Evolutionary conservation across 2,329 filamentous ascomycete genomes (phyloP).

Genomic region (Zopfia rhizophila): DNA sequence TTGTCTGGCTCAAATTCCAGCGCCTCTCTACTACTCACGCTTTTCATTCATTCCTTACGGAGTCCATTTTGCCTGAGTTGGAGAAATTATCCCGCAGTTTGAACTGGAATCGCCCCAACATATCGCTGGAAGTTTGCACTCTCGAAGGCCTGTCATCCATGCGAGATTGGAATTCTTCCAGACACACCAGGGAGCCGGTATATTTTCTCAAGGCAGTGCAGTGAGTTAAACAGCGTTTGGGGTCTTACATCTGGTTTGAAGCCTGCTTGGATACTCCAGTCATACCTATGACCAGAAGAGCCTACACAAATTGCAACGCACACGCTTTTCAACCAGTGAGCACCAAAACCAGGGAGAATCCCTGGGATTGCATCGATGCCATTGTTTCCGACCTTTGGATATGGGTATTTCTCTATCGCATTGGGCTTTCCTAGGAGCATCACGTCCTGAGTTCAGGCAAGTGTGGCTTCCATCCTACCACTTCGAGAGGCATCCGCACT

Average conservation of each 20-base stretch:
- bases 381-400: no score
- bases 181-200: constrained; percentile 36
- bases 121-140: constrained; percentile 42
- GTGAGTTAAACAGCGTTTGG: constrained; percentile 20
- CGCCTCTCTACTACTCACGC: constrained; percentile 37
- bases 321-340: constrained; percentile 5
- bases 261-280: constrained; percentile 35
- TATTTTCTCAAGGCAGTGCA: constrained; percentile 31
- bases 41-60: constrained; percentile 43
- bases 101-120: constrained; percentile 42
- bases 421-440: no score
- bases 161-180: constrained; percentile 4
- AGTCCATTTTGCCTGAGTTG: constrained; percentile 34
- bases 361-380: no score
- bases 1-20: constrained; percentile 25
- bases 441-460: no score
- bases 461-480: constrained; percentile 17
- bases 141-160: not conserved
- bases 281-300: constrained; percentile 15
- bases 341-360: constrained; percentile 1
- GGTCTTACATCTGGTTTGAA: constrained; percentile 45
- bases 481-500: constrained; percentile 15
- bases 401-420: no score
- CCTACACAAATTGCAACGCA: not conserved
- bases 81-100: constrained; percentile 34